Base-by-base conservation (phyloP, 1,139 yeast species). In the Lodderomyces oxycetoniae region DNA sequence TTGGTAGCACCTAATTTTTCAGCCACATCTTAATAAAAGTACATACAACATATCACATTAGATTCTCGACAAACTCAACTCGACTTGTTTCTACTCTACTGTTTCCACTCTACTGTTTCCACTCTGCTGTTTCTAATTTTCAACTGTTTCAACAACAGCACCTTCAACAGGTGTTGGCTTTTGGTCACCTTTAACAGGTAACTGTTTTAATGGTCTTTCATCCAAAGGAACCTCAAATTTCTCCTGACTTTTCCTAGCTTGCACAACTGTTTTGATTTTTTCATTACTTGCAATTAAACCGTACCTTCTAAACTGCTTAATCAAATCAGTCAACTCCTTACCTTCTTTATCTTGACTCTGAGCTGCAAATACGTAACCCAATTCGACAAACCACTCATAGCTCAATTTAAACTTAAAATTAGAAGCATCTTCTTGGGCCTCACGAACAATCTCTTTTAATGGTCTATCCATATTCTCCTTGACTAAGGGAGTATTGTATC, bases 401-500 rank as follows among this genome's bases (percentile, higher is more conserved):
- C 66, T 68, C 44, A 78, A 57, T 31, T 63, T 57, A 40, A 78
- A 71, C 53, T 69, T 70, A 29, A 46, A 38, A 27, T 53, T 47
- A 13, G 14, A 3, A 7, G 49, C 47, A 30, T 53, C 47, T 34
- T 49, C 41, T n/a, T 28, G 13, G 19, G 51, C 44, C 15, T 40
- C 28, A 28, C 39, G 40, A 10, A 41, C 36, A 27, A 43, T 41
- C 21, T 48, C 43, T 25, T 41, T 38, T 33, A 59, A 48, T 26
- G 63, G 66, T 34, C 55, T 46, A 34, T 57, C 39, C 30, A 55
- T 47, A 29, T 52, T 43, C 40, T 58, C 52, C 28, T 48, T 30
- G 29, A 50, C 55, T 36, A 79, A 48, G 9, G 83, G 82, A 16
- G 88, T 77, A 47, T 74, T 73, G 59, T 67, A 91, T 23, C 97